Base-by-base conservation (phyloP, 345 rosid genomes). In the Aquilaria malaccensis region DNA sequence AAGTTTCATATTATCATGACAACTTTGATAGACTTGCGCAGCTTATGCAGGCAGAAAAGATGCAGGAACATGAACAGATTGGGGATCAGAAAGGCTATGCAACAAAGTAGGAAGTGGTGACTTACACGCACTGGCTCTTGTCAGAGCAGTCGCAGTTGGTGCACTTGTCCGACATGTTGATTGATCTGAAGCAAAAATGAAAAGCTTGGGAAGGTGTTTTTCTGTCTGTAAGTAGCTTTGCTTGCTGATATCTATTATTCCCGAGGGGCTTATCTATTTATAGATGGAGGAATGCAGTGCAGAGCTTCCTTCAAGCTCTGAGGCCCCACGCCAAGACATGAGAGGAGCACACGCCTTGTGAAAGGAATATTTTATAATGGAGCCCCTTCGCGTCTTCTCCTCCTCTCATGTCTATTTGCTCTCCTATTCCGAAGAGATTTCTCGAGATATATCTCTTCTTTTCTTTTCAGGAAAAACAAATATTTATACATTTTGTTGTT, bases 111-210 rank as follows among this genome's bases (percentile, higher is more conserved):
- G 31, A 9, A 9, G 0, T 32, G 6, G 29, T 0, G 22, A 81
- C 89, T 81, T 76, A 84, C 94, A 49, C 78, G 63, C 95, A 91
- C 83, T 85, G 80, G 85, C 74, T 79, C 75, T 70, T 75, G 95
- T 88, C 92, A 65, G 83, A 33, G 76, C 98, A 91, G 85, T 79
- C 81, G 56, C 98, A 91, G 88, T 56, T 79, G 50, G 79, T 90
- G 62, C 98, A 92, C 63, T 29, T 70, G 86, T 43, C 60, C 30
- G 95, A 86, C 98, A 91, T 91, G 77, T 70, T 81, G 77, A 29
- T 49, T 0, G 43, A 37, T 37, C 43, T 37, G 30, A 48, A 52
- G 14, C 30, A 49, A 50, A 33, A 57, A 7, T 32, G 57, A 30
- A 45, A 58, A 59, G 22, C 49, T 61, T 10, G 45, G 59, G 31